Evolutionary conservation across 1,139 yeast genomes (phyloP), one percentile per base, ranked within the genome.

Genomic region (Yamadazyma siamensis): DNA sequence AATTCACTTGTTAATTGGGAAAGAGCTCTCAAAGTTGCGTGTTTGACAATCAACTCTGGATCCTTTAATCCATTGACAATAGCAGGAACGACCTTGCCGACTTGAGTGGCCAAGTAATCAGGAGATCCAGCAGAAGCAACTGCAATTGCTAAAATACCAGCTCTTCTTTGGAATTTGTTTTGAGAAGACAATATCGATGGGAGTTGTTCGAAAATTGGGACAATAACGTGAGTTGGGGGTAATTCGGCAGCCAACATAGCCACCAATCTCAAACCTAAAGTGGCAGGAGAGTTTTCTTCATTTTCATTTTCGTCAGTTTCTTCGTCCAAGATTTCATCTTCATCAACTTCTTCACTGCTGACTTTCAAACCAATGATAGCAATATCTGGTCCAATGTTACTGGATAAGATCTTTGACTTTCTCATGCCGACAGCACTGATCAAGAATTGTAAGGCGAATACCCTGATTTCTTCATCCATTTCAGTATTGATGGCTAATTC

Each of bases 41-140:
- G 80, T 59, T 83, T 77, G 37, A 91, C 97, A 32, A 81, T 61
- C 29, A 80, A 67, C 47, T 84, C 82, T n/a, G 75, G 43, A 54
- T 88, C 95, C 52, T 80, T 80, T 50, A 91, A 71, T 42, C 96
- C 96, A 33, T 70, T 64, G 34, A 85, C 71, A 34, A 91, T 63
- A 38, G 80, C 75, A 33, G 88, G 87, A 35, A 88, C 71, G 38
- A 91, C 66, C 52, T 80, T 80, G 40, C 75, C 73, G 41, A 89
- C 64, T 52, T 87, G 94, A 32, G 82, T 72, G 30, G 89, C 76
- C 48, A 85, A 75, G 59, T 72, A 89, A 54, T 91, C 98, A 41
- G 97, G 97, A 26, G 97, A 91, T 54, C 98, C 98, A 42, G 84
- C 77, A 31, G 86, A 84, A 32, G 94, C 79, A 35, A 80, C 87